Evolutionary conservation across 257 asterid genomes (phyloP).

Genomic region (Capsicum rhomboideum): DNA sequence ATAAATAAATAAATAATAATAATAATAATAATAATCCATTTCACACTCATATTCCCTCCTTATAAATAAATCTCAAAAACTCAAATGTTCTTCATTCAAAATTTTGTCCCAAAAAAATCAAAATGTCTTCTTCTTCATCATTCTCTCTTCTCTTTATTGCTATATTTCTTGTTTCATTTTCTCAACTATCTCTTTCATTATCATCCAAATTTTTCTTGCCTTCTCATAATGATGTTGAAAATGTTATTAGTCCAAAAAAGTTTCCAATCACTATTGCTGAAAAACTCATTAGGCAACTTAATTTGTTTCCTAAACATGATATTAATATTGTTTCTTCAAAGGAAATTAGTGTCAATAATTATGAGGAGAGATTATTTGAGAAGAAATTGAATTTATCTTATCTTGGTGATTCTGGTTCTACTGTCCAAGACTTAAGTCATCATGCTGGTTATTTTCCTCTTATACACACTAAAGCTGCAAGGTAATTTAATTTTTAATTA

Average conservation of each 20-base stretch:
- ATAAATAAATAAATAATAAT: no score
- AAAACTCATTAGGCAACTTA: slow-evolving; percentile 37
- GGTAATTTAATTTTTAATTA: slow-evolving; percentile 19
- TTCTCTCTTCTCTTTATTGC: slow-evolving; percentile 4
- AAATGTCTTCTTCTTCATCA: neutral
- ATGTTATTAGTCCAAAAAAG: no score
- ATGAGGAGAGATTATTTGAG: slow-evolving; percentile 36
- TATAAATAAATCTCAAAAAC: slow-evolving; percentile 2
- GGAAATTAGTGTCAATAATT: neutral
- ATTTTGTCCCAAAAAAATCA: neutral
- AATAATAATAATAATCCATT: neutral
- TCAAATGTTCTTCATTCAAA: slow-evolving; percentile 11
- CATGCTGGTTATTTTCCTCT: slow-evolving; percentile 67
- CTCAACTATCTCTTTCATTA: slow-evolving; percentile 7
- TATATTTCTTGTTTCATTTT: neutral
- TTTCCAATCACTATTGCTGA: slow-evolving; percentile 19
- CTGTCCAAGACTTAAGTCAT: slow-evolving; percentile 46
- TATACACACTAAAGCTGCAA: slow-evolving; percentile 45
- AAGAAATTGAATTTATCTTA: slow-evolving; percentile 38
- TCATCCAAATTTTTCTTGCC: neutral
- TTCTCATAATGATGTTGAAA: neutral
- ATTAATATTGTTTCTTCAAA: slow-evolving; percentile 9
- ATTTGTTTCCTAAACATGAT: slow-evolving; percentile 53
- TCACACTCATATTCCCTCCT: neutral
- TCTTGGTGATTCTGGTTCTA: slow-evolving; percentile 19